These are phyloP conservation scores for Pseudoturritis turrita DNA, from an alignment of 345 rosid genomes.

Conservation along the genomic window DNA sequence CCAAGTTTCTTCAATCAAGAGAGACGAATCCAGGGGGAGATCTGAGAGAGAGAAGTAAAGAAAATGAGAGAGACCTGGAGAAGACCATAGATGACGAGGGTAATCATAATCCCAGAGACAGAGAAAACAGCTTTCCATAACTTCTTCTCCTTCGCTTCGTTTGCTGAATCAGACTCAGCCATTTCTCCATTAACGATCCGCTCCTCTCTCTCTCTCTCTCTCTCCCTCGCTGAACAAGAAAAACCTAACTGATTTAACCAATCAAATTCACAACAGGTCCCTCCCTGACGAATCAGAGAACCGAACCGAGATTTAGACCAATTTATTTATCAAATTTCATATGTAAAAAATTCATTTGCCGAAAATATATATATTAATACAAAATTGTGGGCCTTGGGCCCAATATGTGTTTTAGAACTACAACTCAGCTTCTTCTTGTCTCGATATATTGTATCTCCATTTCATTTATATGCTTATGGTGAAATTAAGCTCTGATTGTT, in stretches of 20 bases:
- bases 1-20: background rate
- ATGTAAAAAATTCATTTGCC: no score
- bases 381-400: background rate
- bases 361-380: no score
- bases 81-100: slow-evolving; percentile 85
- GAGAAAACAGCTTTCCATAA: slow-evolving; percentile 66
- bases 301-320: background rate
- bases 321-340: background rate
- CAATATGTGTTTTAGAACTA: background rate
- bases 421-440: background rate
- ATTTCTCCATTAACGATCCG: slow-evolving; percentile 44
- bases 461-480: background rate
- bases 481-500: background rate
- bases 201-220: slow-evolving; percentile 1
- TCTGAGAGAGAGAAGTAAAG: background rate
- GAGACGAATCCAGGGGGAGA: background rate
- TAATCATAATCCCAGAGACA: slow-evolving; percentile 67
- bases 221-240: background rate
- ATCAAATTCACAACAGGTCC: no score
- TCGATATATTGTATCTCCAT: background rate
- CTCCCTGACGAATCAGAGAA: background rate
- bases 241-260: background rate
- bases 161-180: slow-evolving; percentile 46
- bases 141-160: slow-evolving; percentile 41
- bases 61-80: slow-evolving; percentile 47